These are phyloP conservation scores for Candida dajiaensis DNA, from an alignment of 805 yeast species.

Conservation along the genomic window DNA sequence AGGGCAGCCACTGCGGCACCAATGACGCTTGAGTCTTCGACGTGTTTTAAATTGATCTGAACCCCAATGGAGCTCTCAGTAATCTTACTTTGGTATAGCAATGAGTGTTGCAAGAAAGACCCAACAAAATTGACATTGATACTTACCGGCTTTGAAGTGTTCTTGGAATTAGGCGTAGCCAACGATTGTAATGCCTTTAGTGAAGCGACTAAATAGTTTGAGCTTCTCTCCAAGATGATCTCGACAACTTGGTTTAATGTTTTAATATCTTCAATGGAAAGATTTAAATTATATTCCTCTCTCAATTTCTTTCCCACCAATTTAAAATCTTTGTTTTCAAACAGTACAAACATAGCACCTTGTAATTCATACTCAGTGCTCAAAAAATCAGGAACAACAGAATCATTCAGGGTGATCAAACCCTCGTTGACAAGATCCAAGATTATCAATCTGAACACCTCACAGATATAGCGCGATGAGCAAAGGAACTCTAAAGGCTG, in stretches of 20 bases:
- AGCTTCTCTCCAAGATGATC: slow-evolving; percentile 35
- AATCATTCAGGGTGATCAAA: not conserved
- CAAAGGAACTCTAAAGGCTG: slow-evolving; percentile 55
- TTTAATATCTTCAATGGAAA: slow-evolving; percentile 13
- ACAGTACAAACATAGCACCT: slow-evolving; percentile 8
- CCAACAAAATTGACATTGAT: slow-evolving; percentile 45
- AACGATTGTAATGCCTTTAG: slow-evolving; percentile 9
- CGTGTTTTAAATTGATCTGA: slow-evolving; percentile 31
- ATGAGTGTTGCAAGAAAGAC: slow-evolving; percentile 41
- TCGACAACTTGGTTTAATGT: slow-evolving; percentile 29
- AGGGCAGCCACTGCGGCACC: slow-evolving; percentile 51
- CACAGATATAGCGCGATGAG: slow-evolving; percentile 53
- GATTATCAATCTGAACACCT: slow-evolving; percentile 39
- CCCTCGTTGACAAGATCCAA: slow-evolving; percentile 21
- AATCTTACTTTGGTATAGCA: slow-evolving; percentile 24
- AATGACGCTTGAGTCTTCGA: slow-evolving; percentile 42
- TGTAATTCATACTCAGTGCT: slow-evolving; percentile 5
- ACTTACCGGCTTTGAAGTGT: not conserved
- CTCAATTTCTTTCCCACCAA: not conserved
- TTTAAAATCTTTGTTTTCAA: not conserved
- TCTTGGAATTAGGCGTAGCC: not conserved
- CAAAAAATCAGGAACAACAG: not conserved
- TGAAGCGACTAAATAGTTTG: slow-evolving; percentile 7
- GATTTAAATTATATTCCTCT: not conserved
- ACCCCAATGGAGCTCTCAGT: slow-evolving; percentile 23